These are phyloP conservation scores for Epichloe gansuensis DNA, from an alignment of 2,329 filamentous ascomycete species.

Conservation along the genomic window DNA sequence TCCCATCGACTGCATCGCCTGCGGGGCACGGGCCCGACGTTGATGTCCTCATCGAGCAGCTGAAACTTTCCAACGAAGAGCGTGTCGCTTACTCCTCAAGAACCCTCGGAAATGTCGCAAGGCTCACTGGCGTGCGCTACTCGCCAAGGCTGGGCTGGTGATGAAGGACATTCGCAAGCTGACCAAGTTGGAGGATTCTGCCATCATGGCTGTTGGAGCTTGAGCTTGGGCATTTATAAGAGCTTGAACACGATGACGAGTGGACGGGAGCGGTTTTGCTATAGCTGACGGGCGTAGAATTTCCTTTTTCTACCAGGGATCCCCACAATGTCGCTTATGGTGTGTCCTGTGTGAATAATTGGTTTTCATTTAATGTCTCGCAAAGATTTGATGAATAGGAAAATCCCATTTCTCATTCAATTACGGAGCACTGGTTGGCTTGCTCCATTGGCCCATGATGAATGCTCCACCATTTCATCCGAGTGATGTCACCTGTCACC, in stretches of 20 bases:
- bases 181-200: too few relatives aligned
- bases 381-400: too few relatives aligned
- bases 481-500: neutral
- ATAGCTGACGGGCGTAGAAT: too few relatives aligned
- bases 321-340: too few relatives aligned
- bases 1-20: neutral
- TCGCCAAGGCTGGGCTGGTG: constrained; percentile 10
- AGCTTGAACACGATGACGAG: too few relatives aligned
- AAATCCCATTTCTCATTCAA: constrained; percentile 6
- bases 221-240: too few relatives aligned
- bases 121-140: constrained; percentile 12
- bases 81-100: neutral
- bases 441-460: neutral
- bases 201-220: too few relatives aligned
- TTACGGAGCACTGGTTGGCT: neutral
- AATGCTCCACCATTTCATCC: neutral
- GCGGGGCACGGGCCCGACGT: too few relatives aligned
- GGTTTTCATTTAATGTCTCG: constrained; percentile 5
- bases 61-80: constrained; percentile 9
- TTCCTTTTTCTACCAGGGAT: too few relatives aligned
- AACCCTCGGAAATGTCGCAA: constrained; percentile 5
- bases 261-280: too few relatives aligned
- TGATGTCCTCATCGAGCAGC: constrained; percentile 2
- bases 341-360: too few relatives aligned
- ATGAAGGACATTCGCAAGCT: neutral